Evolutionary conservation across 495 filamentous ascomycete genomes (phyloP).

Genomic region (Hypoxylon perforatum): DNA sequence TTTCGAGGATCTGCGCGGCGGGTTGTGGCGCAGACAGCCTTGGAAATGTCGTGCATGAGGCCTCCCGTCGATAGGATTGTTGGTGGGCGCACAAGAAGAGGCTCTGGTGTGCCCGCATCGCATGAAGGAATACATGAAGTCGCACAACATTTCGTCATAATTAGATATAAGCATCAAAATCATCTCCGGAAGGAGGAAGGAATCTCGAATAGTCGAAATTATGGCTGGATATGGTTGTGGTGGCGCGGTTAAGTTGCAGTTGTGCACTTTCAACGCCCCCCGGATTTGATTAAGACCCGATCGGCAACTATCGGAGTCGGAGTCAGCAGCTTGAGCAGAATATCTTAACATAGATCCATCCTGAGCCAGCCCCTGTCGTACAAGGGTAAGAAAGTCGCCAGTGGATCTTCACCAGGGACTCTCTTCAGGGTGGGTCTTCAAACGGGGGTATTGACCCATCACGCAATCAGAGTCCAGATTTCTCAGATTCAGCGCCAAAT

Average conservation of each 20-base stretch:
- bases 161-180: neutral
- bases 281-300: conserved; percentile 27
- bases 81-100: conserved; percentile 7
- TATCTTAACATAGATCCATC: neutral
- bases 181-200: neutral
- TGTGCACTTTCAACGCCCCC: neutral
- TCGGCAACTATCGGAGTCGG: conserved; percentile 23
- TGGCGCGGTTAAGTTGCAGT: neutral
- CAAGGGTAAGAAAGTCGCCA: neutral
- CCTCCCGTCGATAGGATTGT: conserved; percentile 29
- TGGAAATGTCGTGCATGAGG: conserved; percentile 41
- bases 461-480: conserved; percentile 37
- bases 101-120: conserved; percentile 16
- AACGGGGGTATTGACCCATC: neutral
- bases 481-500: conserved; percentile 30
- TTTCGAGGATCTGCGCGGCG: conserved; percentile 15
- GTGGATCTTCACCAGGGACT: conserved; percentile 14
- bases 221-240: too few species aligned
- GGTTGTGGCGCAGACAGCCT: conserved; percentile 14
- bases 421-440: conserved; percentile 6
- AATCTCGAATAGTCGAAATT: neutral
- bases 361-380: neutral
- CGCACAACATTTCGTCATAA: conserved; percentile 12
- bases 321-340: too few species aligned
- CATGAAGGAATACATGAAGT: conserved; percentile 26